Conservation (phyloP, 176 grass and related monocot genomes). For the Lolium multiflorum region DNA sequence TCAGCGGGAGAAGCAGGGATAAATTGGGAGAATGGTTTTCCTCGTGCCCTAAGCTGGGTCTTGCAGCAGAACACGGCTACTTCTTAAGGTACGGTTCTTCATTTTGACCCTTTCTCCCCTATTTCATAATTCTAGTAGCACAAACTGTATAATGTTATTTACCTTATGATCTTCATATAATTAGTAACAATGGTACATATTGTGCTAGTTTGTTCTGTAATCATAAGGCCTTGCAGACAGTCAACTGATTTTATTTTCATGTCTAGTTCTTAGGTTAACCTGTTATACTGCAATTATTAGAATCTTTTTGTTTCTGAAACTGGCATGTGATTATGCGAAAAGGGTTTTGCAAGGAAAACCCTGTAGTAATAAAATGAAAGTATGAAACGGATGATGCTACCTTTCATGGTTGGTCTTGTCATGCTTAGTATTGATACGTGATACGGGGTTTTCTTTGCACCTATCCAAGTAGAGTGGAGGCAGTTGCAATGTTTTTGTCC, state of each 20-base stretch:
- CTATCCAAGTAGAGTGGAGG: neutral
- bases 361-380: neutral
- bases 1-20: conserved; percentile 75
- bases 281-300: conserved; percentile 1
- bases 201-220: neutral
- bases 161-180: conserved; percentile 27
- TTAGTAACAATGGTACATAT: neutral
- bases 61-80: conserved; percentile 90
- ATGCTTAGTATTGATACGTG: conserved; percentile 1
- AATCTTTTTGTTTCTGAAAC: conserved; percentile 13
- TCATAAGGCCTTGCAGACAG: conserved; percentile 13
- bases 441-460: neutral
- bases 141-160: neutral
- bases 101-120: neutral
- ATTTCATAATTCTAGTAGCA: conserved; percentile 13
- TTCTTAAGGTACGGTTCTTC: conserved; percentile 68
- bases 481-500: conserved; percentile 2
- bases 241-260: conserved; percentile 26
- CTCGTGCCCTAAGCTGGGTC: conserved; percentile 74
- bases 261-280: conserved; percentile 4
- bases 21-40: conserved; percentile 73
- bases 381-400: neutral
- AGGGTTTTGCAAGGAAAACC: neutral
- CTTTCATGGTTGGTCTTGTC: neutral
- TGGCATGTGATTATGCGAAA: neutral